Conservation (phyloP, 495 filamentous ascomycete species). For the Sordaria brevicollis region DNA sequence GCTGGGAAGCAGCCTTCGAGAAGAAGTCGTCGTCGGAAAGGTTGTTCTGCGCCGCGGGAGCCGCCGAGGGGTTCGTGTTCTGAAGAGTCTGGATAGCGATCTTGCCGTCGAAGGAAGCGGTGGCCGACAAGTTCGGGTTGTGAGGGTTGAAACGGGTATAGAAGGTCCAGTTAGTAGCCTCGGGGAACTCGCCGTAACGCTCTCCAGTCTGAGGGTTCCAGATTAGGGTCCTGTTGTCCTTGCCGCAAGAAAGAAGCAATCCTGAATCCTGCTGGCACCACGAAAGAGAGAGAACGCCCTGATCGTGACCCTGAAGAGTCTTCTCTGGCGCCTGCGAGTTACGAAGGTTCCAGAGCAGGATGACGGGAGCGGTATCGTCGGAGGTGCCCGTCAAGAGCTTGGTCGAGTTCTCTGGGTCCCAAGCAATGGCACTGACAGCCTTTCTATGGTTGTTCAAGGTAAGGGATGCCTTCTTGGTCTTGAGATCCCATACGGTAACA, state of each 20-base stretch:
- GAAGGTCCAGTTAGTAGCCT: slow-evolving; percentile 98
- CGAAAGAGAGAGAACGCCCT: slow-evolving; percentile 85
- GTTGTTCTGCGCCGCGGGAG: slow-evolving; percentile 40
- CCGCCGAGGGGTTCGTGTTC: slow-evolving; percentile 64
- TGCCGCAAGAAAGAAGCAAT: slow-evolving; percentile 85
- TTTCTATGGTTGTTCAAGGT: slow-evolving; percentile 94
- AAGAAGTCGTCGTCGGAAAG: slow-evolving; percentile 96
- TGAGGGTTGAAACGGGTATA: slow-evolving; percentile 88
- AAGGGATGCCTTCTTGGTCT: slow-evolving; percentile 90
- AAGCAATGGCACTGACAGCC: slow-evolving; percentile 88
- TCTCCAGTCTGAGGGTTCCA: slow-evolving; percentile 94
- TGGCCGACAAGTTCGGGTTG: slow-evolving; percentile 83
- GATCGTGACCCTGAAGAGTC: slow-evolving; percentile 78
- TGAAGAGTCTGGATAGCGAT: slow-evolving; percentile 88
- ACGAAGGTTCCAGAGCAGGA: slow-evolving; percentile 87
- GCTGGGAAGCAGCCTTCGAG: slow-evolving; percentile 78
- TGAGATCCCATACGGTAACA: slow-evolving; percentile 97
- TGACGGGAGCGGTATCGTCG: slow-evolving; percentile 77
- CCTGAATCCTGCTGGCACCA: slow-evolving; percentile 93
- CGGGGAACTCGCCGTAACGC: slow-evolving; percentile 81
- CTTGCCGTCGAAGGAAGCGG: slow-evolving; percentile 93
- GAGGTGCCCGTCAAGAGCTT: slow-evolving; percentile 90
- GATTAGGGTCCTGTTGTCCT: slow-evolving; percentile 89
- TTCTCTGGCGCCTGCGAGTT: slow-evolving; percentile 94
- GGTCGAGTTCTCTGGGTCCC: slow-evolving; percentile 91